Conservation (phyloP, 2,329 filamentous ascomycete genomes). For the Coniochaeta sp. region DNA sequence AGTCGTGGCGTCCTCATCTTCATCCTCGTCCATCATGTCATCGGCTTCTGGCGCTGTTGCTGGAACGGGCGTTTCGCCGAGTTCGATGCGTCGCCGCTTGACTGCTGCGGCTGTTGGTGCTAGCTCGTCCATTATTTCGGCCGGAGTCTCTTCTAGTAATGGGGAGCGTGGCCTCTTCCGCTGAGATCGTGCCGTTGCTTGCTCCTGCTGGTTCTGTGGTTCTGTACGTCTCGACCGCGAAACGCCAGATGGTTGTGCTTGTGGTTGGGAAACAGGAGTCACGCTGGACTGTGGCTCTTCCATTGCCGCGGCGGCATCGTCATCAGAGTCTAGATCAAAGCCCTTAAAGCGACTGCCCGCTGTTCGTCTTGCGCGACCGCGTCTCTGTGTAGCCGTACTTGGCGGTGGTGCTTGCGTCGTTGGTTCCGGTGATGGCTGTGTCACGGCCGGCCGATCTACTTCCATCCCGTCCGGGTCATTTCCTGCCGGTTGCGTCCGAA, state of each 20-base stretch:
- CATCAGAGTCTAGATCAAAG: conserved; percentile 47
- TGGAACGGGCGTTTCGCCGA: conserved; percentile 38
- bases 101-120: conserved; percentile 69
- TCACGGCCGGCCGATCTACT: conserved; percentile 11
- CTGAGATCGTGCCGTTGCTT: conserved; percentile 16
- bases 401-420: conserved; percentile 8
- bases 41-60: conserved; percentile 18
- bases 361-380: conserved; percentile 14
- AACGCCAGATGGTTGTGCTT: conserved; percentile 13
- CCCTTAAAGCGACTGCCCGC: conserved; percentile 58
- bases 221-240: conserved; percentile 12
- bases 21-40: conserved; percentile 7
- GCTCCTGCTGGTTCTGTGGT: conserved; percentile 3
- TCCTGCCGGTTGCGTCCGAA: neutral
- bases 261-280: conserved; percentile 47
- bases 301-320: conserved; percentile 26
- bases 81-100: conserved; percentile 68
- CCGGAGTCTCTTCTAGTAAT: conserved; percentile 29
- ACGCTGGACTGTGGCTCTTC: conserved; percentile 34
- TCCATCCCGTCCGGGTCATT: conserved; percentile 13
- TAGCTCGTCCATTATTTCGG: conserved; percentile 60
- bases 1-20: conserved; percentile 13
- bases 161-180: conserved; percentile 40
- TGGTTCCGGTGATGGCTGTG: conserved; percentile 1
- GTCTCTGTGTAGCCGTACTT: conserved; percentile 13